Evolutionary conservation across 208 protist genomes (phyloP).

Genomic region (Leishmania gerbilli): DNA sequence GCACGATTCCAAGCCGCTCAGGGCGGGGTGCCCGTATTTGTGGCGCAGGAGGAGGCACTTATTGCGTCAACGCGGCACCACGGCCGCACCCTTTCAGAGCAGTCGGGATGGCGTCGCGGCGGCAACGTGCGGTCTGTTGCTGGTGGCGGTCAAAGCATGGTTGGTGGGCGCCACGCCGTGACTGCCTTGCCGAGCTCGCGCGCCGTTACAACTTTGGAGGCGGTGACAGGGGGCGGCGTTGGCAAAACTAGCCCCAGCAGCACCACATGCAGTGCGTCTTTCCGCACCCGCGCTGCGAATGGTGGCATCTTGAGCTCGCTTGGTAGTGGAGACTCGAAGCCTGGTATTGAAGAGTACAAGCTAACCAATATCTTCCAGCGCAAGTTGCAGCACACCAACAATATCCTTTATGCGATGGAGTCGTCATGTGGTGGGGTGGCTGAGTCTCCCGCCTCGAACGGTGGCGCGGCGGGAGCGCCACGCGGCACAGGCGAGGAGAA

Average conservation of each 20-base stretch:
- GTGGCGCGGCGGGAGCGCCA: not conserved
- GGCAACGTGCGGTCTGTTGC: constrained; percentile 22
- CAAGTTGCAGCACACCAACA: not conserved
- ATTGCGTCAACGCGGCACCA: constrained; percentile 18
- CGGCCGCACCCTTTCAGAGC: constrained; percentile 21
- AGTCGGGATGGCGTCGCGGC: constrained; percentile 18
- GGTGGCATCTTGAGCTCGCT: constrained; percentile 19
- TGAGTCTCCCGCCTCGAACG: not conserved
- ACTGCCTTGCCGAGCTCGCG: constrained; percentile 12
- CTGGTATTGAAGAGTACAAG: constrained; percentile 21
- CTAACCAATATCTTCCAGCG: constrained; percentile 24
- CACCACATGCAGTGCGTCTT: constrained; percentile 5
- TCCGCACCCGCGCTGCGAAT: constrained; percentile 15
- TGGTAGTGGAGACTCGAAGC: not conserved
- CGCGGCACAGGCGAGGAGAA: not conserved
- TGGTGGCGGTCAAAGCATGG: constrained; percentile 1
- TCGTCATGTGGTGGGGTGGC: constrained; percentile 6
- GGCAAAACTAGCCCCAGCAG: constrained; percentile 2
- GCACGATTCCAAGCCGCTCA: not conserved
- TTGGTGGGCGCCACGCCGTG: constrained; percentile 17
- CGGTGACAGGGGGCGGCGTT: constrained; percentile 8
- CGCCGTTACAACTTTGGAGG: constrained; percentile 27
- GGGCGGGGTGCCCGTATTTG: constrained; percentile 8
- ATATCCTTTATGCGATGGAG: constrained; percentile 20
- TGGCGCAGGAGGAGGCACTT: constrained; percentile 40